These are phyloP conservation scores for Phaeotremella fagi DNA, from an alignment of 768 basidiomycete species.

Conservation along the genomic window DNA sequence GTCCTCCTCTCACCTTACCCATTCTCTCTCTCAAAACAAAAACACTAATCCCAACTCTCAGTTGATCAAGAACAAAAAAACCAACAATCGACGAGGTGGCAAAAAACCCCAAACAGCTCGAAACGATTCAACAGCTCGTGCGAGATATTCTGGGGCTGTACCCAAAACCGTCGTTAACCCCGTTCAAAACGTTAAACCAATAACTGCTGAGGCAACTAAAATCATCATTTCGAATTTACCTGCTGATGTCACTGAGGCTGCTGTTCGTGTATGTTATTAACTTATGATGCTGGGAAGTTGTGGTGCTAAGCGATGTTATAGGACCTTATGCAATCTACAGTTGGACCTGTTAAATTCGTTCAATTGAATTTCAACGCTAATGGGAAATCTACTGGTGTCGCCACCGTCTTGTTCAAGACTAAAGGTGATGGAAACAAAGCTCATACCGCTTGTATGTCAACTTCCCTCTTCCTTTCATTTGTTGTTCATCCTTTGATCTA, in stretches of 20 bases:
- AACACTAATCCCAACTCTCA: constrained; percentile 6
- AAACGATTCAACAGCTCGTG: constrained; percentile 43
- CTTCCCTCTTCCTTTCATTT: background rate
- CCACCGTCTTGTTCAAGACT: constrained; percentile 75
- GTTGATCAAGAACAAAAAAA: constrained; percentile 43
- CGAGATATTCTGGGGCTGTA: constrained; percentile 48
- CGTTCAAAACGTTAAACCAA: constrained; percentile 30
- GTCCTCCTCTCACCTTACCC: background rate
- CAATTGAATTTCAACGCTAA: constrained; percentile 75
- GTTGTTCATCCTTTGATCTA: constrained; percentile 1
- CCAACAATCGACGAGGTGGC: constrained; percentile 29
- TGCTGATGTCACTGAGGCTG: constrained; percentile 81
- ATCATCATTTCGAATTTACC: constrained; percentile 96
- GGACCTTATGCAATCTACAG: constrained; percentile 89
- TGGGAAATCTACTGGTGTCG: constrained; percentile 87
- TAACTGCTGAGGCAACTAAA: constrained; percentile 61
- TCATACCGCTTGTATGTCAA: constrained; percentile 62
- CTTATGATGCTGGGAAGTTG: background rate
- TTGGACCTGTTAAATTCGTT: constrained; percentile 79
- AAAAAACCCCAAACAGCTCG: constrained; percentile 44
- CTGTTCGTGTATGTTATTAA: constrained; percentile 69
- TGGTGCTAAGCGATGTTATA: background rate
- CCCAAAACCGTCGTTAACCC: constrained; percentile 28
- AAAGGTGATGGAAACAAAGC: constrained; percentile 90
- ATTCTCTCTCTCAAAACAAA: background rate